Evolutionary conservation across 345 rosid genomes (phyloP).

Genomic region (Ceriops decandra): DNA sequence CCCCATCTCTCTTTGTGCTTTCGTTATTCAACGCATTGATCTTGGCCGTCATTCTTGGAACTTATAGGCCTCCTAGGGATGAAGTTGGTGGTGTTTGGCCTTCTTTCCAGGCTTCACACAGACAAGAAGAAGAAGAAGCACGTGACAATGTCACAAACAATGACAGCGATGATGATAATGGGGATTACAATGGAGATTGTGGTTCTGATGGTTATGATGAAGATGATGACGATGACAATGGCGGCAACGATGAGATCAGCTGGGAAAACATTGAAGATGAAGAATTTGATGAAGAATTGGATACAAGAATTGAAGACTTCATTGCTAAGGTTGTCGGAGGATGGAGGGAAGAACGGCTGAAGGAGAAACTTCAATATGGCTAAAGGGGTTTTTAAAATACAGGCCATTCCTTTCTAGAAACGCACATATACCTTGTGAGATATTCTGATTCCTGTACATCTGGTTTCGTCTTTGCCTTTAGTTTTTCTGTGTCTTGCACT

Average conservation of each 20-base stretch:
- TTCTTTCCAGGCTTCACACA: slow-evolving; percentile 5
- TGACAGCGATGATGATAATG: slow-evolving; percentile 10
- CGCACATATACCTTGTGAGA: neutral
- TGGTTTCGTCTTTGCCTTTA: neutral
- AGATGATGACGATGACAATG: slow-evolving; percentile 12
- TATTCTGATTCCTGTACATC: neutral
- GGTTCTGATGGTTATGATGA: slow-evolving; percentile 8
- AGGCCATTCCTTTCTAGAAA: neutral
- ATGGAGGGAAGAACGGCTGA: slow-evolving; percentile 50
- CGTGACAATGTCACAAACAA: neutral
- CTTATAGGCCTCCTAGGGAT: neutral
- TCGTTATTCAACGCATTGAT: slow-evolving; percentile 28
- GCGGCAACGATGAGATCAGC: slow-evolving; percentile 14
- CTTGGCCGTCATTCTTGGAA: slow-evolving; percentile 24
- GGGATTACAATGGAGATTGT: neutral
- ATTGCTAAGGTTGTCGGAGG: slow-evolving; percentile 38
- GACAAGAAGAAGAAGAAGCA: neutral
- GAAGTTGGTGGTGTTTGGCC: slow-evolving; percentile 16
- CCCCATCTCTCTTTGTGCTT: slow-evolving; percentile 25
- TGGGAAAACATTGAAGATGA: slow-evolving; percentile 19
- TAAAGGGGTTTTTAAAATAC: neutral
- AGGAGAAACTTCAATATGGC: slow-evolving; percentile 16
- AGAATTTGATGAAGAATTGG: slow-evolving; percentile 21
- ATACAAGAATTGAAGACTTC: slow-evolving; percentile 44
- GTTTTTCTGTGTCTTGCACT: neutral